Evolutionary conservation across 2,329 filamentous ascomycete genomes (phyloP), one percentile per base, ranked within the genome.

Genomic region (Apiospora pterosperma): DNA sequence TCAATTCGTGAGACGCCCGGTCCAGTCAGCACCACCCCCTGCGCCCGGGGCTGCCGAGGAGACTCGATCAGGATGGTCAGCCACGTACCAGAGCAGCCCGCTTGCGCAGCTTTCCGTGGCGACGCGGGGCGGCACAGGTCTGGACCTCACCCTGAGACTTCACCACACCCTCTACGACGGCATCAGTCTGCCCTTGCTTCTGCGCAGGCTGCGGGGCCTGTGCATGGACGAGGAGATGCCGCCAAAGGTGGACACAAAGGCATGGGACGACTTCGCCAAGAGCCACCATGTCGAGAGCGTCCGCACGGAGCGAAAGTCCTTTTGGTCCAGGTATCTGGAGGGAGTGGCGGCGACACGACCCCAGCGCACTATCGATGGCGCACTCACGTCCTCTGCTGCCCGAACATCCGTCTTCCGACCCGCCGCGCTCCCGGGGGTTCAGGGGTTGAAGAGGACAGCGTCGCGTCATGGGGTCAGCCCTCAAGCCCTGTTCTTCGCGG

Each of bases 161-260:
- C 93, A 97, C 67, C 94, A 98, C 74, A 91, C 92, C 0, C 81
- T 97, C 0, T 98, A 97, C 73, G 95, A 97, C 74, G 93, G 90
- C 6, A 83, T 96, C 66, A 96, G 92, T 70, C 80, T 97, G 5
- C 86, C 89, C 0, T 74, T 83, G 0, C 78, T 97, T 6, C 79
- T 93, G 25, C 73, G 82, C 2, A 72, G 75, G 0, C 76, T 83
- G 31, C 21, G 66, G 2, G 61, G 67, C 8, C 68, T 78, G 16
- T 75, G 70, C 44, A 59, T 23, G 60, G 61, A 34, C n/a, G 5
- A 58, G 7, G 16, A 11, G 7, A n/a, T 31, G 11, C 48, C 25
- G 16, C 16, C 14, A 19, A 10, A n/a, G 16, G 10, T 19, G 61
- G 2, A 19, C 38, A 6, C 16, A 60, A 11, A 16, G 10, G 11